Percentiles rank a stretch among this genome's conserved stretches.
Conservation (phyloP, 2,329 filamentous ascomycete genomes). For the Aureobasidium sp. region DNA sequence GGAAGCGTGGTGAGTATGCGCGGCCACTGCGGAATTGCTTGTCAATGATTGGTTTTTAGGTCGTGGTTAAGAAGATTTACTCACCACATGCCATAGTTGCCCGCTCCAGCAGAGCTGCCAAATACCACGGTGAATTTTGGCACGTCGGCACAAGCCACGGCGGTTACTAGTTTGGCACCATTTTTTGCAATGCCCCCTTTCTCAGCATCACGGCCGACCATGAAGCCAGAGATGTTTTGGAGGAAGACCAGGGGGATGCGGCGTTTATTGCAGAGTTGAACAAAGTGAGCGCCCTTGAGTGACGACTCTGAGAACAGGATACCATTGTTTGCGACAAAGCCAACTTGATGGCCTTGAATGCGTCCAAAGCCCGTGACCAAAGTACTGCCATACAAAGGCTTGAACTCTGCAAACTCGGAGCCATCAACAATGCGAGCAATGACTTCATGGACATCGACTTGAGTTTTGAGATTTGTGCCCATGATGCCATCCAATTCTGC, state of each 20-base stretch:
- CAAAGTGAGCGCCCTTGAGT: constrained; percentile 92
- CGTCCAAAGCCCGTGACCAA: constrained; percentile 85
- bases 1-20: constrained; percentile 80
- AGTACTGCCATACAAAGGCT: constrained; percentile 79
- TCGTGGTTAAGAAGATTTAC: constrained; percentile 21
- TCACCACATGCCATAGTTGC: constrained; percentile 94
- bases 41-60: neutral
- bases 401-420: constrained; percentile 87
- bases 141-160: constrained; percentile 86
- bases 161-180: constrained; percentile 91
- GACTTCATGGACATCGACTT: constrained; percentile 78
- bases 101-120: constrained; percentile 86
- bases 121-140: constrained; percentile 96
- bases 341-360: constrained; percentile 84
- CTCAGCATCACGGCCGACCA: constrained; percentile 91
- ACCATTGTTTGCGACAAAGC: constrained; percentile 92
- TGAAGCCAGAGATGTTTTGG: constrained; percentile 96
- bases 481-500: constrained; percentile 81
- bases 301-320: constrained; percentile 86
- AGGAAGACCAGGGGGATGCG: constrained; percentile 86
- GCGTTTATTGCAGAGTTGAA: constrained; percentile 86
- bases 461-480: constrained; percentile 78
- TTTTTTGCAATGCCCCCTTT: constrained; percentile 96
- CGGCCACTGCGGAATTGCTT: constrained; percentile 51
- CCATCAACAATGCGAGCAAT: constrained; percentile 91